These are phyloP conservation scores for Rhizopogon salebrosus DNA, from an alignment of 768 basidiomycete genomes.

Conservation along the genomic window DNA sequence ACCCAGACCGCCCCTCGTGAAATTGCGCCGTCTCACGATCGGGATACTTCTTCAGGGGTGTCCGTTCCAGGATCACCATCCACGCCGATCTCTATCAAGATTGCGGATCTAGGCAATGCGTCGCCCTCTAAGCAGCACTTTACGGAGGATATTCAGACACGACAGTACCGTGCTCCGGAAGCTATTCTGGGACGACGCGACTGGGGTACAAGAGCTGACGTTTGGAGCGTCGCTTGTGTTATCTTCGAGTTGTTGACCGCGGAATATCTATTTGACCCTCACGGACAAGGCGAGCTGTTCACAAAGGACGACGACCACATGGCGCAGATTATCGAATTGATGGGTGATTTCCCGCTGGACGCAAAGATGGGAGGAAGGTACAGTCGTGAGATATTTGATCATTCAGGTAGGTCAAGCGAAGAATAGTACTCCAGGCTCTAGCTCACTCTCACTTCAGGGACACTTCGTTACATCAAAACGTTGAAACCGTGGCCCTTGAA, in stretches of 20 bases:
- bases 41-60: slow-evolving; percentile 12
- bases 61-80: slow-evolving; percentile 20
- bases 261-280: slow-evolving; percentile 90
- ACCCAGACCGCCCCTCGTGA: slow-evolving; percentile 55
- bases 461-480: slow-evolving; percentile 65
- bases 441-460: slow-evolving; percentile 35
- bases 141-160: slow-evolving; percentile 95
- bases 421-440: slow-evolving; percentile 4
- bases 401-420: slow-evolving; percentile 41
- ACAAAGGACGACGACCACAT: slow-evolving; percentile 94
- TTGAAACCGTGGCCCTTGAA: slow-evolving; percentile 79
- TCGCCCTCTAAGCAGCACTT: slow-evolving; percentile 88
- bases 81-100: slow-evolving; percentile 72
- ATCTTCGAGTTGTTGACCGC: slow-evolving; percentile 89
- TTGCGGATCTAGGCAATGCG: slow-evolving; percentile 92
- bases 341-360: slow-evolving; percentile 71
- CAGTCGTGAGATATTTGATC: slow-evolving; percentile 81
- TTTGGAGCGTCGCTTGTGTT: slow-evolving; percentile 90
- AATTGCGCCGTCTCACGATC: slow-evolving; percentile 14
- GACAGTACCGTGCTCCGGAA: slow-evolving; percentile 93
- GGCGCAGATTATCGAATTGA: slow-evolving; percentile 89
- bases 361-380: slow-evolving; percentile 83
- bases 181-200: slow-evolving; percentile 83
- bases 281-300: slow-evolving; percentile 74
- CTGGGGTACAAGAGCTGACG: slow-evolving; percentile 83